Evolutionary conservation across 805 yeast species (phyloP), one percentile per base, ranked within the genome.

Genomic region (Candida jianshihensis): DNA sequence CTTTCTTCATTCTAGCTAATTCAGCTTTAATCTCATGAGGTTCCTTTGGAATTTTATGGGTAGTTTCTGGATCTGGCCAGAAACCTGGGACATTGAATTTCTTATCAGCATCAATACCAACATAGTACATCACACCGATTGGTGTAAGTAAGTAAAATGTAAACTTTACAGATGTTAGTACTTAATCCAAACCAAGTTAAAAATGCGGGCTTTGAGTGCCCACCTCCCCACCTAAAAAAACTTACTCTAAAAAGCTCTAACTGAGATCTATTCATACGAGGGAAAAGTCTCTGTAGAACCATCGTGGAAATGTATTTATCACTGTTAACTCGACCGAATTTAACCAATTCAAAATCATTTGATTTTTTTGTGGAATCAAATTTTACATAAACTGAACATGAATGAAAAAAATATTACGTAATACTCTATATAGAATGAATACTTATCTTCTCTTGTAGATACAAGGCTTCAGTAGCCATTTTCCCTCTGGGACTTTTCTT

Each of bases 51-150:
- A 89, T 80, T 61, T 85, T 81, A 56, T 89, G 88, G 47, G 87
- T 69, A 3, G 96, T 82, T 29, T 83, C 82, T 29, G 96, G 96
- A 57, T 88, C 97, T 3, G 97, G 97, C 95, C 96, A 88, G 61
- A 86, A 89, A 16, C 96, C 96, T 8, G 95, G 94, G 33, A 88
- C 79, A 54, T 87, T 85, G 58, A 89, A 78, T 64, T 87, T 89
- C 49, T 70, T 75, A 58, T 89, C 95, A 2, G 97, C 82, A 50
- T 89, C 89, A 27, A 82, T 73, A 55, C 97, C 97, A 31, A 87
- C 89, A 50, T 82, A 89, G 60, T 86, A 81, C 97, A 89, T 89
- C 53, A 87, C 82, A n/a, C 75, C 71, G 32, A 89, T 83, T 1
- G 97, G 97, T 1, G 94, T 76, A 48, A 87, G 64, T 30, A 89